Conservation (phyloP, 148 eudicot genomes). For the Rhododendron griersonianum region DNA sequence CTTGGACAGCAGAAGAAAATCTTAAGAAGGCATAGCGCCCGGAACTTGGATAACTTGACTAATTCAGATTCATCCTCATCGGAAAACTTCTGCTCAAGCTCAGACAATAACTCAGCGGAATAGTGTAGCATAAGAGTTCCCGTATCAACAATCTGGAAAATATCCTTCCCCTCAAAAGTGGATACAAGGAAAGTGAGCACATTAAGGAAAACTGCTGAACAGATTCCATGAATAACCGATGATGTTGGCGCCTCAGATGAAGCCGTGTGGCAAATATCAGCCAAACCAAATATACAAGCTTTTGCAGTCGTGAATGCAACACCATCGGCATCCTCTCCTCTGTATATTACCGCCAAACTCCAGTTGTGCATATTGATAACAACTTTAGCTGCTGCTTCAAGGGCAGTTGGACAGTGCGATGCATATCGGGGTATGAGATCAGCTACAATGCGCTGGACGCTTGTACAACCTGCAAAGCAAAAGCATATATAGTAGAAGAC, state of each 20-base stretch:
- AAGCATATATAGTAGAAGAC: slow-evolving; percentile 1
- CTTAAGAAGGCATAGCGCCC: slow-evolving; percentile 62
- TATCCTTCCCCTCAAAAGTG: slow-evolving; percentile 64
- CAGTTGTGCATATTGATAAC: slow-evolving; percentile 79
- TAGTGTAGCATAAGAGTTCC: slow-evolving; percentile 51
- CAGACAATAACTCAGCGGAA: slow-evolving; percentile 36
- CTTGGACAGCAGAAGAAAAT: slow-evolving; percentile 76
- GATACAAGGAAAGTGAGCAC: slow-evolving; percentile 66
- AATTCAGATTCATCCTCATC: slow-evolving; percentile 43
- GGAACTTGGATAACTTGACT: slow-evolving; percentile 52
- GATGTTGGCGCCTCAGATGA: slow-evolving; percentile 64
- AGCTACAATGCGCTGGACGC: slow-evolving; percentile 76
- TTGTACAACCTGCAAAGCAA: slow-evolving; percentile 59
- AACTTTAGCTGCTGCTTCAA: slow-evolving; percentile 90
- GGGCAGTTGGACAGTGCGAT: slow-evolving; percentile 81
- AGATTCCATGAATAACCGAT: slow-evolving; percentile 67
- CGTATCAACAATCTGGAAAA: slow-evolving; percentile 64
- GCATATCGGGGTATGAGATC: slow-evolving; percentile 78
- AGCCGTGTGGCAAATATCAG: slow-evolving; percentile 69
- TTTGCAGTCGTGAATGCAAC: slow-evolving; percentile 73
- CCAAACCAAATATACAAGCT: slow-evolving; percentile 78
- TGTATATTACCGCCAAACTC: slow-evolving; percentile 51
- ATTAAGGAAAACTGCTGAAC: slow-evolving; percentile 71
- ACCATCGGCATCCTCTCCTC: slow-evolving; percentile 72
- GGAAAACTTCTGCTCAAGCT: slow-evolving; percentile 47